These are phyloP conservation scores for Akebia trifoliata DNA, from an alignment of 164 flowering plant genomes.

Conservation along the genomic window DNA sequence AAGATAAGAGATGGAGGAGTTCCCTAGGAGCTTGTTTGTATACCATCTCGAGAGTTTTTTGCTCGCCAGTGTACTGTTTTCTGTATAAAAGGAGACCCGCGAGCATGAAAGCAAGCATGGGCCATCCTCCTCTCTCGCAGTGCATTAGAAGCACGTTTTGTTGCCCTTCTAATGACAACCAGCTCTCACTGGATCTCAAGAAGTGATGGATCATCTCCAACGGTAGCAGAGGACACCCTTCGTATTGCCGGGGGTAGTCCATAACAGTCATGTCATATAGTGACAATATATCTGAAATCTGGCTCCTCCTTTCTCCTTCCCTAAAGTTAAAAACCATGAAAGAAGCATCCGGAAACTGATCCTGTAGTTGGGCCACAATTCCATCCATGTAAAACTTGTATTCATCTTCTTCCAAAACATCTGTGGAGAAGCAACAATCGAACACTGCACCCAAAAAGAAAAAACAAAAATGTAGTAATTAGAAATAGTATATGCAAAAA, in stretches of 20 bases:
- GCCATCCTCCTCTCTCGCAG: constrained; percentile 97
- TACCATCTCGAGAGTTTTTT: constrained; percentile 87
- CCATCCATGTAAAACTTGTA: constrained; percentile 78
- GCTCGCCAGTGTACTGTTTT: constrained; percentile 85
- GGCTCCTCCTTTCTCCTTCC: constrained; percentile 79
- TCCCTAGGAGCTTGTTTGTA: constrained; percentile 93
- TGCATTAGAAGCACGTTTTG: constrained; percentile 91
- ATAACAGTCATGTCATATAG: constrained; percentile 87
- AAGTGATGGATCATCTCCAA: constrained; percentile 90
- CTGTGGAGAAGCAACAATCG: constrained; percentile 92
- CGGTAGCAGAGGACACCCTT: constrained; percentile 76
- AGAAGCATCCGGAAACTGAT: constrained; percentile 79
- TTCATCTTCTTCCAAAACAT: constrained; percentile 76
- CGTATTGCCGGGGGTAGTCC: constrained; percentile 91
- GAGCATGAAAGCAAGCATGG: constrained; percentile 91
- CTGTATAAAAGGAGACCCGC: constrained; percentile 79
- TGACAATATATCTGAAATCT: constrained; percentile 64
- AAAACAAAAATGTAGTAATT: background rate
- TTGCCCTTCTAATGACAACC: constrained; percentile 86
- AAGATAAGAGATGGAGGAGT: constrained; percentile 70
- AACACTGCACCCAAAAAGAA: constrained; percentile 64
- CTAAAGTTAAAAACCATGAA: constrained; percentile 91
- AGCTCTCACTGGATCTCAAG: constrained; percentile 79
- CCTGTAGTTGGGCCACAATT: constrained; percentile 80
- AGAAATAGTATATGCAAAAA: background rate